Conservation (phyloP, 805 yeast species). For the Cyberlindnera meyerae region DNA sequence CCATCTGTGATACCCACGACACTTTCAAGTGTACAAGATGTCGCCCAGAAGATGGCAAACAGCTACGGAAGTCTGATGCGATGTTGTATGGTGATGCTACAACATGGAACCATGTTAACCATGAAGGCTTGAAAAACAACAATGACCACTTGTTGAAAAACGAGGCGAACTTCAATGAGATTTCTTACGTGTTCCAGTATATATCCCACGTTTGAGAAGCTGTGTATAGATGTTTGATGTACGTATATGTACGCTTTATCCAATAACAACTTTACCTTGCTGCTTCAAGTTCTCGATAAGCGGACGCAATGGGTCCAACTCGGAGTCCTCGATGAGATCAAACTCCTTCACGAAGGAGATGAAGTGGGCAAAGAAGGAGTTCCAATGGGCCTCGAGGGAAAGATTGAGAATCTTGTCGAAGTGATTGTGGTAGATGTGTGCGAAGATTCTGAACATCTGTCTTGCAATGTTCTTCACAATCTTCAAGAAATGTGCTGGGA, state of each 20-base stretch:
- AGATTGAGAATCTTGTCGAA: slow-evolving; percentile 90
- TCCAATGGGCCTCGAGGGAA: slow-evolving; percentile 95
- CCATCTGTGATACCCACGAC: slow-evolving; percentile 87
- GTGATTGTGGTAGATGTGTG: slow-evolving; percentile 91
- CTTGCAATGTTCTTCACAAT: slow-evolving; percentile 83
- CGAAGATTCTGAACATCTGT: slow-evolving; percentile 93
- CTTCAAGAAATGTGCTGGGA: slow-evolving; percentile 77
- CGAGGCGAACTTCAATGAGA: slow-evolving; percentile 63
- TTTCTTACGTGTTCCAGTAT: slow-evolving; percentile 88
- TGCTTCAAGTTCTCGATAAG: slow-evolving; percentile 75
- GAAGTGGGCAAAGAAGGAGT: slow-evolving; percentile 93
- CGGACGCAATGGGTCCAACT: slow-evolving; percentile 71
- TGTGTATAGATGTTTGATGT: too few species aligned
- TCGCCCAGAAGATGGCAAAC: slow-evolving; percentile 43
- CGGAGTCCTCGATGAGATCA: slow-evolving; percentile 71
- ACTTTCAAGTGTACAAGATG: slow-evolving; percentile 88
- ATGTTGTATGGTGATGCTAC: slow-evolving; percentile 98
- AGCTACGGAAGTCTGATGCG: slow-evolving; percentile 62
- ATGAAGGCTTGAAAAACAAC: slow-evolving; percentile 52
- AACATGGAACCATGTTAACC: slow-evolving; percentile 90
- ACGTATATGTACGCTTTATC: not conserved
- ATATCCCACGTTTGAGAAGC: slow-evolving; percentile 65
- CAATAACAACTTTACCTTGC: slow-evolving; percentile 70
- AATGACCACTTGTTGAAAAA: slow-evolving; percentile 76
- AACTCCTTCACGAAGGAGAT: slow-evolving; percentile 83